Conservation (phyloP, 352 stramenopile genomes). For the Pythium dissotocum region DNA sequence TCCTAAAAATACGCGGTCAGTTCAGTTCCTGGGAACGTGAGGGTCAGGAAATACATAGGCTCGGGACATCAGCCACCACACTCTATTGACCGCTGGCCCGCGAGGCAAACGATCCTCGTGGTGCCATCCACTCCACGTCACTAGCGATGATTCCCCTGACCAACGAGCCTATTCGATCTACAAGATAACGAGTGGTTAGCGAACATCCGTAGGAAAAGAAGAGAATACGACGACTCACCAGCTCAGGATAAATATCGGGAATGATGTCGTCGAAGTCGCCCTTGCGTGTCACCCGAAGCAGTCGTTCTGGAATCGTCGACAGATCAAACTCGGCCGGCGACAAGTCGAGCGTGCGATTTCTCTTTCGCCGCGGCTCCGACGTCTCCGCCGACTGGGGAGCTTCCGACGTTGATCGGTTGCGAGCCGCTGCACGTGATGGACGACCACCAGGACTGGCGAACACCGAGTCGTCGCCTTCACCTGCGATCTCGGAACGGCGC, state of each 20-base stretch:
- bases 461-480: background rate
- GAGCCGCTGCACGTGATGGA: constrained; percentile 10
- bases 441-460: constrained; percentile 1
- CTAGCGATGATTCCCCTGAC: background rate
- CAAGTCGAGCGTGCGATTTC: constrained; percentile 17
- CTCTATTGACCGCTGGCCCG: background rate
- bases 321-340: constrained; percentile 19
- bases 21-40: background rate
- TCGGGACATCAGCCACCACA: background rate
- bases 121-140: background rate
- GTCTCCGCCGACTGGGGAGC: background rate
- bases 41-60: background rate
- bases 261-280: constrained; percentile 30
- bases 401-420: background rate
- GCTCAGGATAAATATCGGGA: constrained; percentile 22
- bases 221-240: constrained; percentile 17
- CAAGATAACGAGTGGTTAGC: background rate
- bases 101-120: background rate
- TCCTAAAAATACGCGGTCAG: constrained; percentile 11
- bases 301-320: background rate
- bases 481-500: constrained; percentile 4
- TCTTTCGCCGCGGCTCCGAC: background rate
- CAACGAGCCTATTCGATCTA: background rate
- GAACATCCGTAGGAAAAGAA: background rate
- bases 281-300: constrained; percentile 10